A percentile compares a stretch with the other conserved stretches of the same genome.
These are phyloP conservation scores for Apiospora hydei DNA, from an alignment of 2,329 filamentous ascomycete species.

Conservation along the genomic window DNA sequence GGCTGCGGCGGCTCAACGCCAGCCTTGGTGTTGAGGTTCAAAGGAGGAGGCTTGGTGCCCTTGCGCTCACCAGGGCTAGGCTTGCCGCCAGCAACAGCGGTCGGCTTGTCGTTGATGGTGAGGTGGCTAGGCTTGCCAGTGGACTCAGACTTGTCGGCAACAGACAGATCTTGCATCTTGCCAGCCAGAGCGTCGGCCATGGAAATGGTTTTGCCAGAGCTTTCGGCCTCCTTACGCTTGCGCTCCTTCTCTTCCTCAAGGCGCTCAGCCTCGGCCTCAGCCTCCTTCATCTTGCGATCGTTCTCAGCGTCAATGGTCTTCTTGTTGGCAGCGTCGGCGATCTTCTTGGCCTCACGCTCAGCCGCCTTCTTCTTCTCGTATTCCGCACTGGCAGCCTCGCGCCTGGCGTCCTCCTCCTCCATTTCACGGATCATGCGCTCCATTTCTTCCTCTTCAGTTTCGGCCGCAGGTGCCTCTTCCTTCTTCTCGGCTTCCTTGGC, in stretches of 20 bases:
- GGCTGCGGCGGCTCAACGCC: conserved; percentile 86
- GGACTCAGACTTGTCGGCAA: conserved; percentile 42
- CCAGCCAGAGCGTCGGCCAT: conserved; percentile 60
- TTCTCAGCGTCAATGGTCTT: conserved; percentile 60
- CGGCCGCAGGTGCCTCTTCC: conserved; percentile 46
- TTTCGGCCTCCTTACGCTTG: conserved; percentile 58
- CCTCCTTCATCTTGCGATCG: conserved; percentile 73
- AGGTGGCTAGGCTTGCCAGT: conserved; percentile 60
- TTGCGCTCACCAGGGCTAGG: conserved; percentile 67
- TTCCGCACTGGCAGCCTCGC: conserved; percentile 57
- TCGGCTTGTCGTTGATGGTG: conserved; percentile 58
- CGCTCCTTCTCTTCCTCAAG: conserved; percentile 75
- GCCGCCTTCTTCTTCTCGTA: conserved; percentile 48
- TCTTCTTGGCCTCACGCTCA: conserved; percentile 54
- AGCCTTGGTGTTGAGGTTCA: conserved; percentile 87
- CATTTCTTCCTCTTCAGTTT: conserved; percentile 62
- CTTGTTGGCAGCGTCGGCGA: conserved; percentile 51
- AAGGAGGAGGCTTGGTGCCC: conserved; percentile 77
- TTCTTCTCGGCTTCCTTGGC: conserved; percentile 49
- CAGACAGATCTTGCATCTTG: conserved; percentile 40
- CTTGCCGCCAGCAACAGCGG: conserved; percentile 58
- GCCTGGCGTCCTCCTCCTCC: conserved; percentile 61
- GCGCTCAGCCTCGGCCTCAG: conserved; percentile 75
- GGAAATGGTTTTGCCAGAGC: conserved; percentile 54
- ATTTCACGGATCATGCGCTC: conserved; percentile 69